phyloP scores from a whole-genome alignment of 1,284 basidiomycete species.

The Ceratobasidium sp. region DNA sequence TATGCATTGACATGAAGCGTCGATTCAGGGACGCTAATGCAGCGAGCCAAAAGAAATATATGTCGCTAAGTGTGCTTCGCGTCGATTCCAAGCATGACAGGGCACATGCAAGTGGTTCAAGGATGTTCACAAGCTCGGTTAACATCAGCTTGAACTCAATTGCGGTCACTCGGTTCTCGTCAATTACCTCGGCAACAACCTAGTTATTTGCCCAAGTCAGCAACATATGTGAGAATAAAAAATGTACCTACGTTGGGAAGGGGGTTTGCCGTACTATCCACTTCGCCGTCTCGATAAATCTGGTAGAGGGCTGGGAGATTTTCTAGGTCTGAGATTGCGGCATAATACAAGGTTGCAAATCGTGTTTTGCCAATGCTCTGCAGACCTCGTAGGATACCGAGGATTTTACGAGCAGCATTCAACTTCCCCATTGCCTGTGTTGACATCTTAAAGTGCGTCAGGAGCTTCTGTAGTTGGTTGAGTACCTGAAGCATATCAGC shows the following conservation, averaged over 20 bases:
- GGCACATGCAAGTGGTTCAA: slow-evolving; percentile 52
- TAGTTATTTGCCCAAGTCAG: neutral
- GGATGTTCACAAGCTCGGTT: slow-evolving; percentile 52
- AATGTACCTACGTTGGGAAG: no score
- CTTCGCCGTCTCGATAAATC: neutral
- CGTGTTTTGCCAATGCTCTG: slow-evolving; percentile 57
- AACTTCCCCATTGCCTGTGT: neutral
- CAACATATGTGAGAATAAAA: no score
- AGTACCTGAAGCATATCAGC: no score
- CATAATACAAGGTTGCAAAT: slow-evolving; percentile 54
- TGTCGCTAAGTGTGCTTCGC: slow-evolving; percentile 55
- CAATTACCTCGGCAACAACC: neutral
- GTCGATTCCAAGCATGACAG: slow-evolving; percentile 57
- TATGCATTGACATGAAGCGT: neutral
- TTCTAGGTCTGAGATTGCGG: slow-evolving; percentile 1
- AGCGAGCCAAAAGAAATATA: slow-evolving; percentile 58
- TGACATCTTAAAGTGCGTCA: neutral
- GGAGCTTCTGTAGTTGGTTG: neutral
- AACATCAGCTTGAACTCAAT: neutral
- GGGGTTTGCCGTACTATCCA: neutral
- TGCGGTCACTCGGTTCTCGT: neutral
- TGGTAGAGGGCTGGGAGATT: slow-evolving; percentile 16
- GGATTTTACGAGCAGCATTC: neutral
- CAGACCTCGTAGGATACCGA: slow-evolving; percentile 45
- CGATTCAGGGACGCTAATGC: slow-evolving; percentile 22